Evolutionary conservation across 495 filamentous ascomycete genomes (phyloP).

Genomic region (Hypoxylon cercidicola): DNA sequence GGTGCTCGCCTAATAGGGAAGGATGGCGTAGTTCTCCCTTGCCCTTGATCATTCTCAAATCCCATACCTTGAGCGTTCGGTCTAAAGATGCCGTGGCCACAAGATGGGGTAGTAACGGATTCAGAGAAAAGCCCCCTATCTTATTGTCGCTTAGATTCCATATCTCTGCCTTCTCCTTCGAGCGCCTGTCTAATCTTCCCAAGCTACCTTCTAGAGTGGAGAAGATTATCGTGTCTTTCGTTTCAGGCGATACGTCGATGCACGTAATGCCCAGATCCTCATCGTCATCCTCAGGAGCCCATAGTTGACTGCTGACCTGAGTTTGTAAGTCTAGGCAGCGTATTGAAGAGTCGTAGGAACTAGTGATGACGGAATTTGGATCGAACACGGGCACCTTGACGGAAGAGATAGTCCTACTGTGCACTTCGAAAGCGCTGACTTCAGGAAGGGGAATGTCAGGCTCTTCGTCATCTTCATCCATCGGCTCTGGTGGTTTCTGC

Average conservation of each 20-base stretch:
- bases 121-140: slow-evolving; percentile 90
- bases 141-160: slow-evolving; percentile 91
- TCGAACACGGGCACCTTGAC: slow-evolving; percentile 81
- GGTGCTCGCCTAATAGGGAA: slow-evolving; percentile 79
- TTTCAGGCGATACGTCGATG: slow-evolving; percentile 75
- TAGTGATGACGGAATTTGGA: slow-evolving; percentile 77
- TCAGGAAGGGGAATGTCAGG: slow-evolving; percentile 74
- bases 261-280: slow-evolving; percentile 83
- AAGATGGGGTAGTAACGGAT: slow-evolving; percentile 80
- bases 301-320: slow-evolving; percentile 79
- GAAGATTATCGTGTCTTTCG: slow-evolving; percentile 84
- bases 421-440: slow-evolving; percentile 87
- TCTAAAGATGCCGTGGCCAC: slow-evolving; percentile 93
- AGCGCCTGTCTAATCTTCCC: slow-evolving; percentile 80
- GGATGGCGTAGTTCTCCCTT: slow-evolving; percentile 65
- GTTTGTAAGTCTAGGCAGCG: slow-evolving; percentile 86
- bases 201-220: slow-evolving; percentile 84
- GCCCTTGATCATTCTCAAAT: slow-evolving; percentile 79
- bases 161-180: slow-evolving; percentile 66
- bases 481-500: slow-evolving; percentile 65
- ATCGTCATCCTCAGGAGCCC: slow-evolving; percentile 72
- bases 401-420: slow-evolving; percentile 86
- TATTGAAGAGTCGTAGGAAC: slow-evolving; percentile 95
- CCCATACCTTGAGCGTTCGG: slow-evolving; percentile 90
- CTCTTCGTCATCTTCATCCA: slow-evolving; percentile 70